Percentiles rank a stretch among this genome's conserved stretches.
Evolutionary conservation across 345 rosid genomes (phyloP).

Genomic region (Gossypium herbaceum): DNA sequence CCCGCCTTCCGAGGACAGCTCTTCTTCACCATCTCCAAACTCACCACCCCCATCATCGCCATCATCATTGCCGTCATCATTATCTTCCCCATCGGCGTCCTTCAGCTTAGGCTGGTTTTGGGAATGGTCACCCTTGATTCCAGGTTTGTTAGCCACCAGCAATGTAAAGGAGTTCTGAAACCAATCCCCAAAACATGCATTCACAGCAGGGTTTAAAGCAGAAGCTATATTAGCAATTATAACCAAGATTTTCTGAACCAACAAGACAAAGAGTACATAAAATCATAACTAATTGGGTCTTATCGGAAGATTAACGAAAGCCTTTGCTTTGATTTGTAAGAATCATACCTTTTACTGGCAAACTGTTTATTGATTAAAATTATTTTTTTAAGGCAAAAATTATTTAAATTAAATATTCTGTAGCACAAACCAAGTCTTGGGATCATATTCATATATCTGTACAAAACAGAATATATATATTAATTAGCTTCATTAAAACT

Average conservation of each 20-base stretch:
- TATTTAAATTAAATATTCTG: too few species aligned
- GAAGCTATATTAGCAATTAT: background rate
- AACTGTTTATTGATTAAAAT: too few species aligned
- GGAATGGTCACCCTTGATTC: conserved; percentile 28
- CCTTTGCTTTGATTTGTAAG: too few species aligned
- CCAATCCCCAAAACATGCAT: background rate
- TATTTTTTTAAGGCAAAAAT: too few species aligned
- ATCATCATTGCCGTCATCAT: conserved; percentile 27
- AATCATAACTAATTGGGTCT: background rate
- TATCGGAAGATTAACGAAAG: too few species aligned
- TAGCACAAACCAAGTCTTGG: too few species aligned
- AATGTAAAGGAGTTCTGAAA: conserved; percentile 34
- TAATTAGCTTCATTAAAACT: too few species aligned
- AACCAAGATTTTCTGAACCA: background rate
- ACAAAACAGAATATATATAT: too few species aligned
- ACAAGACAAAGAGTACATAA: background rate
- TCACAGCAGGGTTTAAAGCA: conserved; percentile 1
- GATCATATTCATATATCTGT: too few species aligned
- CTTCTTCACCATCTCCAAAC: conserved; percentile 54
- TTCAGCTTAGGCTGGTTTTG: conserved; percentile 31
- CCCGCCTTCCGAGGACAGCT: conserved; percentile 50
- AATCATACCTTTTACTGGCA: too few species aligned
- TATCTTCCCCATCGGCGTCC: conserved; percentile 65
- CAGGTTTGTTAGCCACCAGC: conserved; percentile 20
- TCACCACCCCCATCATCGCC: conserved; percentile 39